phyloP scores from a whole-genome alignment of 441 rosid genomes.

The Populus hybrid region DNA sequence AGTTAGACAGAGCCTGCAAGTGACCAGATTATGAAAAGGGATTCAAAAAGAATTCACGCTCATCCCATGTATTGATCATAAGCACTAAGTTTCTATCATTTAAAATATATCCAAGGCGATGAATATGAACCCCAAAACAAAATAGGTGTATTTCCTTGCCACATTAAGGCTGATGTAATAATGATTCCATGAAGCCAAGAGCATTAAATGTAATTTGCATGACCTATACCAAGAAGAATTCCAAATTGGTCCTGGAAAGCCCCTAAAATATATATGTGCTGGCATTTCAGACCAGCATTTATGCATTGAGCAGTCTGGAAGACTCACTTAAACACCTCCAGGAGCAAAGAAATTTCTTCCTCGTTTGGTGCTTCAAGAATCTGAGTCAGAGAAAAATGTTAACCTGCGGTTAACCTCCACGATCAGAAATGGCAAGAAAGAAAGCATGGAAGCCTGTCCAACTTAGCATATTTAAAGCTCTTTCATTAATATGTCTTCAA shows the following conservation, averaged over 20 bases:
- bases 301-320: slow-evolving; percentile 11
- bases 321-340: slow-evolving; percentile 86
- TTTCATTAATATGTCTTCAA: background rate
- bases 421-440: slow-evolving; percentile 22
- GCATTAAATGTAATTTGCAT: background rate
- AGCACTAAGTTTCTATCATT: background rate
- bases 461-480: background rate
- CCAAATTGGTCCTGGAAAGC: slow-evolving; percentile 1
- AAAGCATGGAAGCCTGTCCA: background rate
- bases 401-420: slow-evolving; percentile 22
- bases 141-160: background rate
- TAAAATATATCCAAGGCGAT: slow-evolving; percentile 10
- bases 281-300: slow-evolving; percentile 8
- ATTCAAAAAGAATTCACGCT: slow-evolving; percentile 13
- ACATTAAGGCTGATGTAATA: background rate
- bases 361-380: slow-evolving; percentile 94
- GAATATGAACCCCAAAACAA: slow-evolving; percentile 5
- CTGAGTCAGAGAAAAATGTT: slow-evolving; percentile 46
- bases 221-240: background rate
- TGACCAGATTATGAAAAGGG: slow-evolving; percentile 11
- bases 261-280: background rate
- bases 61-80: background rate
- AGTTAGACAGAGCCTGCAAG: slow-evolving; percentile 74
- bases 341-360: slow-evolving; percentile 83
- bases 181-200: background rate